phyloP scores from a whole-genome alignment of 768 basidiomycete species.

The Boletus subcaerulescens region DNA sequence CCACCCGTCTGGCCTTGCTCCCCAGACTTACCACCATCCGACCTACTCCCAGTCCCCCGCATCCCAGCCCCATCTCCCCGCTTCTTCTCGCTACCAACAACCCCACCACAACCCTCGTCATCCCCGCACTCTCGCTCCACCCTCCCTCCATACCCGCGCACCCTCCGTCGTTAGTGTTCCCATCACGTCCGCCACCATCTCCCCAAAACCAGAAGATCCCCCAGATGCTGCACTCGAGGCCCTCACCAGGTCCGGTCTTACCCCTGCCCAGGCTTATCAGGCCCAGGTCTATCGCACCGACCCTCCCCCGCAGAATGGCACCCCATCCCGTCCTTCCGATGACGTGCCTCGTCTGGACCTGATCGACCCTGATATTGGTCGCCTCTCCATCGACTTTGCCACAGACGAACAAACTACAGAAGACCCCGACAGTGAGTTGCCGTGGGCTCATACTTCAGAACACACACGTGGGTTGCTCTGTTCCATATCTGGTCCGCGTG shows the following conservation, averaged over 20 bases:
- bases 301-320: conserved; percentile 35
- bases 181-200: conserved; percentile 41
- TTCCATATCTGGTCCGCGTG: conserved; percentile 28
- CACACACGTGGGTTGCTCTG: conserved; percentile 40
- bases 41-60: conserved; percentile 38
- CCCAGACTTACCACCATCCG: conserved; percentile 24
- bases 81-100: conserved; percentile 13
- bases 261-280: conserved; percentile 80
- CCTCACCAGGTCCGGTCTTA: conserved; percentile 51
- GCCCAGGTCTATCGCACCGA: conserved; percentile 62
- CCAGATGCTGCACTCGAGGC: conserved; percentile 46
- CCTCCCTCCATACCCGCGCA: conserved; percentile 42
- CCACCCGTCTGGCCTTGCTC: conserved; percentile 37
- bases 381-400: conserved; percentile 57
- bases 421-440: conserved; percentile 53
- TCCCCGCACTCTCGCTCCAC: conserved; percentile 36
- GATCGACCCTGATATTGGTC: conserved; percentile 56
- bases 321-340: conserved; percentile 19
- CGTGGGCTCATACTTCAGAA: conserved; percentile 47
- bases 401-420: conserved; percentile 31
- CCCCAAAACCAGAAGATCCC: conserved; percentile 48
- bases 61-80: conserved; percentile 20
- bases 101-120: conserved; percentile 22
- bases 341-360: conserved; percentile 40
- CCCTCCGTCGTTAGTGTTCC: conserved; percentile 49